Conservation (phyloP, 1,139 yeast species). For the Lodderomyces beijingensis region DNA sequence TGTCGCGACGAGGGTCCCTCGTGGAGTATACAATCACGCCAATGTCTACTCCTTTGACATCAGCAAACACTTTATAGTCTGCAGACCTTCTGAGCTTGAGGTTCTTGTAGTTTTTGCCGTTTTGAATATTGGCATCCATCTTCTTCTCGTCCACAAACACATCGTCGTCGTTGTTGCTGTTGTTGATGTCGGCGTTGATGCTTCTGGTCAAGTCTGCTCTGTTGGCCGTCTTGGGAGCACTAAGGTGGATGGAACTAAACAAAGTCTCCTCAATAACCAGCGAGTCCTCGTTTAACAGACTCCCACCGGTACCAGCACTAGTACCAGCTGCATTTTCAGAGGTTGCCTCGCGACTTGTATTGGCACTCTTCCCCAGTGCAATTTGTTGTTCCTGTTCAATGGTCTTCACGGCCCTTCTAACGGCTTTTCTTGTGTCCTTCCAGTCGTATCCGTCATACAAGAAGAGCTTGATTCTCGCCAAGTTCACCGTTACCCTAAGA, state of each 20-base stretch:
- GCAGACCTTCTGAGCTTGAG: conserved; percentile 63
- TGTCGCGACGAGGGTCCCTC: conserved; percentile 42
- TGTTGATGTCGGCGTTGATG: conserved; percentile 46
- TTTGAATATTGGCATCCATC: conserved; percentile 17
- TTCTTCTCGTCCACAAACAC: conserved; percentile 11
- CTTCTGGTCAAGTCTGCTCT: conserved; percentile 38
- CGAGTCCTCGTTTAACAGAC: conserved; percentile 17
- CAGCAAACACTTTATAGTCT: conserved; percentile 57
- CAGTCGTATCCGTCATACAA: conserved; percentile 93
- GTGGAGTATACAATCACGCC: conserved; percentile 42
- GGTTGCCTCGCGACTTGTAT: not conserved
- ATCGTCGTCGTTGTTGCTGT: conserved; percentile 20
- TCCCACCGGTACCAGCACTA: conserved; percentile 2
- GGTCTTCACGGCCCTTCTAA: conserved; percentile 57
- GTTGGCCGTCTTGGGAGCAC: conserved; percentile 48
- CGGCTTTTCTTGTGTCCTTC: conserved; percentile 68
- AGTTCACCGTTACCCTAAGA: conserved; percentile 27
- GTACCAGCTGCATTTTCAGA: not conserved
- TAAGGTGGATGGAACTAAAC: conserved; percentile 70
- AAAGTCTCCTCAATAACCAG: conserved; percentile 56
- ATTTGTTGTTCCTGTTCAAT: conserved; percentile 44
- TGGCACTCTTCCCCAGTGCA: not conserved
- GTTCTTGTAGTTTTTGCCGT: conserved; percentile 31
- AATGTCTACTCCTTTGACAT: conserved; percentile 49
- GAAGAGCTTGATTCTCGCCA: conserved; percentile 44